These are phyloP conservation scores for Chaetomiaceae sp. DNA, from an alignment of 2,329 filamentous ascomycete genomes.

Conservation along the genomic window DNA sequence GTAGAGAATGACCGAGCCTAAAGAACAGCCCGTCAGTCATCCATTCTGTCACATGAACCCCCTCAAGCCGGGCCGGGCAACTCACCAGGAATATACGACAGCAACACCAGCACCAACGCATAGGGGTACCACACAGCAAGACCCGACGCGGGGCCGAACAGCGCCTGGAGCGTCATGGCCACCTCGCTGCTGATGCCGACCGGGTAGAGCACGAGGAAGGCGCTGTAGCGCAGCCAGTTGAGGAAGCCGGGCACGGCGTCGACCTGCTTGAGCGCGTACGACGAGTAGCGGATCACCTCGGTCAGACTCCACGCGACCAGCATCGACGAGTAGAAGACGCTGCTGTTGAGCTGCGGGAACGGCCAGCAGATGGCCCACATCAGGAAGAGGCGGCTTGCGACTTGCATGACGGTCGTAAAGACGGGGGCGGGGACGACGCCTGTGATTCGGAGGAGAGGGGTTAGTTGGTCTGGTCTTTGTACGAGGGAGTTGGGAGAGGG, in stretches of 20 bases:
- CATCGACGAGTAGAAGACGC: conserved; percentile 68
- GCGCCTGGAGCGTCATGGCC: conserved; percentile 66
- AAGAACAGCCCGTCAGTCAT: background rate
- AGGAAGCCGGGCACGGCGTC: conserved; percentile 57
- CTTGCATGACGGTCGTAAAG: conserved; percentile 83
- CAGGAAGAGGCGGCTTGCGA: conserved; percentile 78
- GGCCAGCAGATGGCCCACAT: conserved; percentile 78
- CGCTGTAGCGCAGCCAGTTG: conserved; percentile 84
- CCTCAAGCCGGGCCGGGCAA: conserved; percentile 18
- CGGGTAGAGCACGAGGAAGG: conserved; percentile 89
- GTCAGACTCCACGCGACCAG: conserved; percentile 83
- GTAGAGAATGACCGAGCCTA: conserved; percentile 73
- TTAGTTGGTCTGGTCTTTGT: too few species aligned
- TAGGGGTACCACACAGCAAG: conserved; percentile 49
- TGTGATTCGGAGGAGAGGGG: background rate
- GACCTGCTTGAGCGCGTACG: conserved; percentile 72
- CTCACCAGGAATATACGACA: conserved; percentile 75
- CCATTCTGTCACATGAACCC: background rate
- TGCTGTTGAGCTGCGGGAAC: conserved; percentile 63
- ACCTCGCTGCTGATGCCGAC: conserved; percentile 87
- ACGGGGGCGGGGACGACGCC: conserved; percentile 75
- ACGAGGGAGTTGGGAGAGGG: too few species aligned
- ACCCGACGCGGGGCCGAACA: conserved; percentile 50
- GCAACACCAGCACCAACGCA: conserved; percentile 60
- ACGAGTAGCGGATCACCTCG: conserved; percentile 89